These are phyloP conservation scores for Nicotiana attenuata DNA, from an alignment of 257 asterid genomes.

Conservation along the genomic window DNA sequence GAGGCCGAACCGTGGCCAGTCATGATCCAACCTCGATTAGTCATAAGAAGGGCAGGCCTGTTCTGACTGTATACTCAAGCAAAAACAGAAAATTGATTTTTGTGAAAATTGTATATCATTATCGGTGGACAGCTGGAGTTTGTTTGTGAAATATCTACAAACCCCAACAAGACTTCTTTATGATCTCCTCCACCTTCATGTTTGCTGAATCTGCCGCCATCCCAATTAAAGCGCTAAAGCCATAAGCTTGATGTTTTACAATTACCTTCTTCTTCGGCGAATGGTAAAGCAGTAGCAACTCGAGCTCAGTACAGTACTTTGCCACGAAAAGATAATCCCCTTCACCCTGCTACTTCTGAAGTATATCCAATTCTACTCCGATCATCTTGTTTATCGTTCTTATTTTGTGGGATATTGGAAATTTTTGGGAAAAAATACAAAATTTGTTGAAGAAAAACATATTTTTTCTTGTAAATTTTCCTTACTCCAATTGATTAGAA, in stretches of 20 bases:
- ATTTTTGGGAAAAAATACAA: neutral
- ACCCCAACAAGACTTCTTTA: neutral
- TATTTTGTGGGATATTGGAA: neutral
- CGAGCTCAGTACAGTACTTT: neutral
- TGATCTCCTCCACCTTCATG: constrained; percentile 9
- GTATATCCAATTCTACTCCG: neutral
- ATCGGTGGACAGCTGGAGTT: no score
- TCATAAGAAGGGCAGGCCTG: no score
- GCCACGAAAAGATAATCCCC: neutral
- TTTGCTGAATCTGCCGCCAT: constrained; percentile 4
- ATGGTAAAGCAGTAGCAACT: neutral
- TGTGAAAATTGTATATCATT: no score
- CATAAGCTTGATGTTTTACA: neutral
- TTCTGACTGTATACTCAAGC: no score
- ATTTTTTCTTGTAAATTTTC: neutral
- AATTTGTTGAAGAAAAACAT: neutral
- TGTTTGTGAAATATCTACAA: neutral
- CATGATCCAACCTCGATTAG: no score
- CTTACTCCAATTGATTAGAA: neutral
- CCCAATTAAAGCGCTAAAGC: neutral
- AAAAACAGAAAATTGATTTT: no score
- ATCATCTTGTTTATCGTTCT: neutral
- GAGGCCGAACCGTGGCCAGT: no score
- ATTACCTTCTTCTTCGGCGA: neutral
- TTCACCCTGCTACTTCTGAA: neutral